phyloP scores from a whole-genome alignment of 441 rosid genomes.

The Gossypium gossypioides region DNA sequence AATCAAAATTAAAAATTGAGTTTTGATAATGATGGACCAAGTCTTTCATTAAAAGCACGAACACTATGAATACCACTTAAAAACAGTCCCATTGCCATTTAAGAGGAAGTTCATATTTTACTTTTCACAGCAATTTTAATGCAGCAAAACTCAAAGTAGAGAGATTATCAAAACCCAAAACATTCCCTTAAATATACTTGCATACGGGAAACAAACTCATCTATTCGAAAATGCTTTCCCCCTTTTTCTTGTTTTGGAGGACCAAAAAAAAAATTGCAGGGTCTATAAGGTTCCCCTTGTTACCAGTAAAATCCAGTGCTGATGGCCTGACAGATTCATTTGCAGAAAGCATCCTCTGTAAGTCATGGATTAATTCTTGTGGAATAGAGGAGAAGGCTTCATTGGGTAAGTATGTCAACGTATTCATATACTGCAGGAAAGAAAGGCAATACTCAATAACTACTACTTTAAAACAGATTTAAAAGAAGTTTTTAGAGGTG shows the following conservation, averaged over 20 bases:
- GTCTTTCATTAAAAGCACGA: background rate
- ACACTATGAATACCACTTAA: no score
- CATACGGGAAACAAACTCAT: background rate
- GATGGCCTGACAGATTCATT: slow-evolving; percentile 79
- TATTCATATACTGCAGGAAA: slow-evolving; percentile 75
- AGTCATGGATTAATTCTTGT: slow-evolving; percentile 62
- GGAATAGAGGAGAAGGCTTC: slow-evolving; percentile 80
- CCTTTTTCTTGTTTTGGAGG: background rate
- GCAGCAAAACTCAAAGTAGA: background rate
- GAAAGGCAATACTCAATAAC: slow-evolving; percentile 16
- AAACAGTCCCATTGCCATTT: no score
- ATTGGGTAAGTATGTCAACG: slow-evolving; percentile 77
- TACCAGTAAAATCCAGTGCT: slow-evolving; percentile 86
- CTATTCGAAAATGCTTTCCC: background rate
- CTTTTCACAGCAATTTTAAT: background rate
- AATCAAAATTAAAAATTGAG: background rate
- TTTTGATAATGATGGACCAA: background rate
- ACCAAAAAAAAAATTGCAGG: background rate
- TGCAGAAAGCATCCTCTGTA: slow-evolving; percentile 77
- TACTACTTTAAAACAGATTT: slow-evolving; percentile 1
- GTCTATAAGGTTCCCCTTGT: slow-evolving; percentile 2
- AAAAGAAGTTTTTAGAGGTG: background rate
- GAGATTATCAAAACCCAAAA: background rate
- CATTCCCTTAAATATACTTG: background rate
- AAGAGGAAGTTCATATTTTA: no score